Conservation (phyloP, 208 protist species). For the Crithidia bombi region DNA sequence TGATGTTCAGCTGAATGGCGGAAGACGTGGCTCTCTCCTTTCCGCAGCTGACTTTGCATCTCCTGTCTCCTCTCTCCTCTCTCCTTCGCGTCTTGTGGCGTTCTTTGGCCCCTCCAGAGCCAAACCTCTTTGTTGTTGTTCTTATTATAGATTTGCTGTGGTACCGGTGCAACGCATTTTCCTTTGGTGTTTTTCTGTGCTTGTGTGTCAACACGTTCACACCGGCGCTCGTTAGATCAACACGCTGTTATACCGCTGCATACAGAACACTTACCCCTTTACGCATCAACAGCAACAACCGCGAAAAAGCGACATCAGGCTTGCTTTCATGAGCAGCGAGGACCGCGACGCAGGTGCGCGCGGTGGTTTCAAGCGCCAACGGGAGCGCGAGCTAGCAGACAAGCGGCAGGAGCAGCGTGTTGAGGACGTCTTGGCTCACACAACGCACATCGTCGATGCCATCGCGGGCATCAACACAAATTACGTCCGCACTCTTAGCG, state of each 20-base stretch:
- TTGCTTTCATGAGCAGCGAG: neutral
- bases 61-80: no score
- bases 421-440: slow-evolving; percentile 38
- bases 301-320: neutral
- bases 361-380: slow-evolving; percentile 20
- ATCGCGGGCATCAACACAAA: slow-evolving; percentile 32
- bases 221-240: neutral
- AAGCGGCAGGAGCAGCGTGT: slow-evolving; percentile 26
- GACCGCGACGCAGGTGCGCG: neutral
- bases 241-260: neutral
- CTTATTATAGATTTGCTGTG: no score
- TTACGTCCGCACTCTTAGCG: slow-evolving; percentile 25
- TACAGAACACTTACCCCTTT: neutral
- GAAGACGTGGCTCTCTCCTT: no score
- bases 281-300: neutral
- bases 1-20: no score
- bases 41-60: no score
- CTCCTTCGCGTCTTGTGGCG: no score
- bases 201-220: no score
- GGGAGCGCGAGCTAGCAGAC: slow-evolving; percentile 25
- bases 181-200: no score
- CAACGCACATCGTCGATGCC: slow-evolving; percentile 31
- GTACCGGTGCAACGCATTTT: no score
- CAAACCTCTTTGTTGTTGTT: no score
- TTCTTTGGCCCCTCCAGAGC: no score